A percentile compares a stretch with the other conserved stretches of the same genome.
Evolutionary conservation across 2,329 filamentous ascomycete genomes (phyloP).

Genomic region (Aureobasidium melanogenum): DNA sequence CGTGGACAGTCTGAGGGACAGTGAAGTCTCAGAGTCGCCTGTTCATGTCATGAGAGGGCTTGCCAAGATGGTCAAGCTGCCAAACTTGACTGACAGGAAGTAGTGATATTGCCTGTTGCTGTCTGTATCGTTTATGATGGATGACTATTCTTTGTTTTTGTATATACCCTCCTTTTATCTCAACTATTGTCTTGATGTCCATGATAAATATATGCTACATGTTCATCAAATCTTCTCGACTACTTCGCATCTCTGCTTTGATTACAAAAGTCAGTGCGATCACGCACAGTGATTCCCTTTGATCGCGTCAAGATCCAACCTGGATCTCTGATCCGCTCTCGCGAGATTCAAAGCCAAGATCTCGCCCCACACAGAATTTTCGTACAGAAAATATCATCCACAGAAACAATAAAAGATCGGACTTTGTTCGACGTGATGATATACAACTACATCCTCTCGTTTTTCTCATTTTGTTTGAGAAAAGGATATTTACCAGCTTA

Average conservation of each 20-base stretch:
- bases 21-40: background rate
- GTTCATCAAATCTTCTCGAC: too few species aligned
- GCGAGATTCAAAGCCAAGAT: background rate
- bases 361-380: background rate
- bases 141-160: background rate
- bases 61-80: background rate
- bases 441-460: background rate
- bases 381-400: background rate
- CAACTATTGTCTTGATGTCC: background rate
- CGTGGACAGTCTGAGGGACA: background rate
- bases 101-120: background rate
- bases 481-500: too few species aligned
- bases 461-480: too few species aligned
- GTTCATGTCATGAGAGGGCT: constrained; percentile 2
- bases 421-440: too few species aligned
- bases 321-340: background rate
- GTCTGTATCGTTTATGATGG: background rate
- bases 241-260: background rate
- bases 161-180: constrained; percentile 1
- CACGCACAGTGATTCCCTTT: too few species aligned
- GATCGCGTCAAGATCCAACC: too few species aligned
- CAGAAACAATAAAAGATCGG: background rate
- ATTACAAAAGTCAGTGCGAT: too few species aligned
- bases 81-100: background rate
- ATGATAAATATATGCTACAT: too few species aligned